Percentiles rank a stretch among this genome's conserved stretches.
phyloP scores from a whole-genome alignment of 2,329 filamentous ascomycete genomes.

The Stromatinia cepivora region DNA sequence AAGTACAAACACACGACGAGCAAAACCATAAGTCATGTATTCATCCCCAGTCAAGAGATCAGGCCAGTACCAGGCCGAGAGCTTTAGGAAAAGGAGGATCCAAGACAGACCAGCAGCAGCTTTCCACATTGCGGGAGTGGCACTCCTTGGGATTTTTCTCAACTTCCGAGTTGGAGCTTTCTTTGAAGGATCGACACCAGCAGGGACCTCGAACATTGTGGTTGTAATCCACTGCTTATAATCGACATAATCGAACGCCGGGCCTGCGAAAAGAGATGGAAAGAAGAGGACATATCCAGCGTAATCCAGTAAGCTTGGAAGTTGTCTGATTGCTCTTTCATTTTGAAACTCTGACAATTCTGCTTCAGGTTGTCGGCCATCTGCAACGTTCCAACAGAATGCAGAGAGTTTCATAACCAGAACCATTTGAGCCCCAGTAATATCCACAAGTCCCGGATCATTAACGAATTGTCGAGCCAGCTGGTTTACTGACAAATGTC shows the following conservation, averaged over 20 bases:
- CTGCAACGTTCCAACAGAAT: conserved; percentile 97
- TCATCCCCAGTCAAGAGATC: conserved; percentile 63
- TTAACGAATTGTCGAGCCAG: conserved; percentile 74
- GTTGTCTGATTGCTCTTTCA: conserved; percentile 70
- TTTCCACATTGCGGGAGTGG: conserved; percentile 79
- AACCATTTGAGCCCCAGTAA: conserved; percentile 97
- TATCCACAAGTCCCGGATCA: conserved; percentile 70
- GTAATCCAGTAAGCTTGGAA: conserved; percentile 80
- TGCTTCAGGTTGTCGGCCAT: conserved; percentile 76
- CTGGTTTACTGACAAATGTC: conserved; percentile 89
- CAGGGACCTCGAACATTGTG: conserved; percentile 86
- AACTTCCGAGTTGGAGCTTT: conserved; percentile 84
- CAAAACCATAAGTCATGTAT: conserved; percentile 67
- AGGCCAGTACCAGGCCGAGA: conserved; percentile 66
- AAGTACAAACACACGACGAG: conserved; percentile 73
- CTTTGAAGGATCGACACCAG: conserved; percentile 79
- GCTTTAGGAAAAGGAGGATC: conserved; percentile 75
- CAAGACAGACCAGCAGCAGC: conserved; percentile 70
- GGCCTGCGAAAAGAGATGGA: conserved; percentile 83
- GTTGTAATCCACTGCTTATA: conserved; percentile 92
- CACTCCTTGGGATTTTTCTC: conserved; percentile 89
- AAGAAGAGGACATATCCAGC: conserved; percentile 94
- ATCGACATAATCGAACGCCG: conserved; percentile 91
- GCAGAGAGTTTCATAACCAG: conserved; percentile 95
- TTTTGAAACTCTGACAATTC: conserved; percentile 86